A percentile compares a stretch with the other conserved stretches of the same genome.
Evolutionary conservation across 2,329 filamentous ascomycete species (phyloP).

Genomic region (Scedosporium boydii): DNA sequence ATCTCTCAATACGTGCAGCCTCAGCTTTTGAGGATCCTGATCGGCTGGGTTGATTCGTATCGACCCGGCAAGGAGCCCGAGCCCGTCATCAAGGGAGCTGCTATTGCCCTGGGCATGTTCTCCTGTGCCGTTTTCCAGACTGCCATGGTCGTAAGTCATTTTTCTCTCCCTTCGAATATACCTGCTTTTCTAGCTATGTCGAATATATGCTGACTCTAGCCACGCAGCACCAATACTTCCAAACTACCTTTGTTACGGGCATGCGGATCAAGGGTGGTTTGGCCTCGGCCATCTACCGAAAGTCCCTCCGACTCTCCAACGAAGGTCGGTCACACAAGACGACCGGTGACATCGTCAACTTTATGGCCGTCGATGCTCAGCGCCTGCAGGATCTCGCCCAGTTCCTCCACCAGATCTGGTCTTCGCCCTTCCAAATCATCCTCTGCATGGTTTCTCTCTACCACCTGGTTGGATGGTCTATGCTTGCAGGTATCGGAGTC

Average conservation of each 20-base stretch:
- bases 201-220: conserved; percentile 13
- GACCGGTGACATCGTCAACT: conserved; percentile 97
- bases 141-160: conserved; percentile 51
- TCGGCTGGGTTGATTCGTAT: conserved; percentile 78
- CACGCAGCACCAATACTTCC: conserved; percentile 80
- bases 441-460: conserved; percentile 96
- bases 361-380: conserved; percentile 98
- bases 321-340: conserved; percentile 83
- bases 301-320: conserved; percentile 82
- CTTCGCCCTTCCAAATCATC: conserved; percentile 89
- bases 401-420: conserved; percentile 93
- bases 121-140: conserved; percentile 78
- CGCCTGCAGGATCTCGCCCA: conserved; percentile 90
- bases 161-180: not conserved
- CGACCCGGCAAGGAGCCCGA: conserved; percentile 50
- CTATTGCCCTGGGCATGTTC: conserved; percentile 91
- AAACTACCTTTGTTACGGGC: conserved; percentile 84
- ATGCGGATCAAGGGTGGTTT: conserved; percentile 94
- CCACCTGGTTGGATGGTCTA: conserved; percentile 86
- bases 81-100: conserved; percentile 72
- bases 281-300: conserved; percentile 85
- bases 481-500: conserved; percentile 87
- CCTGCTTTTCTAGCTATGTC: not conserved
- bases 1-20: conserved; percentile 81
- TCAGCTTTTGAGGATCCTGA: conserved; percentile 76